These are phyloP conservation scores for Moringa oleifera DNA, from an alignment of 345 rosid genomes.

Conservation along the genomic window DNA sequence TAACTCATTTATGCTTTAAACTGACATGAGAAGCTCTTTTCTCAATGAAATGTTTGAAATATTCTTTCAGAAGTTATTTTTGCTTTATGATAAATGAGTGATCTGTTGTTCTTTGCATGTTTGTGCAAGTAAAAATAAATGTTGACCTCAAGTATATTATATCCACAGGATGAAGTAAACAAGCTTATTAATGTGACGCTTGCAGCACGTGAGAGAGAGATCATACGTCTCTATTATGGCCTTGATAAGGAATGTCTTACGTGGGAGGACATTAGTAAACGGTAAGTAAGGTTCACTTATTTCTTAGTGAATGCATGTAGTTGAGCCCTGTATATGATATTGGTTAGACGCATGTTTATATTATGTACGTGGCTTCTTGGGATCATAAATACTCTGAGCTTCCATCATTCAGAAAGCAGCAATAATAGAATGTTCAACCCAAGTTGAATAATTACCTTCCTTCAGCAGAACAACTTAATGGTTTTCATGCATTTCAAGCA, in stretches of 20 bases:
- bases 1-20: no score
- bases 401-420: no score
- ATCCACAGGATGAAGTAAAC: conserved; percentile 82
- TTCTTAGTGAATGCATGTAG: not conserved
- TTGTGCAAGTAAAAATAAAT: conserved; percentile 21
- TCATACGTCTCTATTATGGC: conserved; percentile 79
- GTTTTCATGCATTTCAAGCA: no score
- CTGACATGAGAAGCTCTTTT: not conserved
- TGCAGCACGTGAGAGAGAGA: conserved; percentile 68
- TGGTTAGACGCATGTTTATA: no score
- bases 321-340: not conserved
- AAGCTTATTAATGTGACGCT: conserved; percentile 55
- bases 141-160: not conserved
- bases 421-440: no score
- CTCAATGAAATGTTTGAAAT: not conserved
- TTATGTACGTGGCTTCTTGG: no score
- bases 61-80: not conserved
- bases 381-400: no score
- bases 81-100: no score
- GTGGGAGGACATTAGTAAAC: conserved; percentile 98
- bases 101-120: not conserved
- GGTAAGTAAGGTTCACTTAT: conserved; percentile 37
- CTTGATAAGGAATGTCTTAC: conserved; percentile 75
- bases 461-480: no score
- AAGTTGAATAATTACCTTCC: no score